Conservation (phyloP, 2,329 filamentous ascomycete species). For the Botryotinia narcissicola region DNA sequence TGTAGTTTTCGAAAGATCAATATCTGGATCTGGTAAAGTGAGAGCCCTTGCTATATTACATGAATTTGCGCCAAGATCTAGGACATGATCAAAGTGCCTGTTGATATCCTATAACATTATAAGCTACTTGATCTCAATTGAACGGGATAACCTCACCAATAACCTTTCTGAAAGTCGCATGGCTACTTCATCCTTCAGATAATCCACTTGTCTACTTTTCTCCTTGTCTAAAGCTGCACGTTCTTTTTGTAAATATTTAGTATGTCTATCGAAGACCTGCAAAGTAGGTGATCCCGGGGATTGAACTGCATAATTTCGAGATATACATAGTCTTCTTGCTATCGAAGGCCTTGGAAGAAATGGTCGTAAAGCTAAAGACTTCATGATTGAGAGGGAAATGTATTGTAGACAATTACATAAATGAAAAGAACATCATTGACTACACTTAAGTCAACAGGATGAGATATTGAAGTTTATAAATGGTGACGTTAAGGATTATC, state of each 20-base stretch:
- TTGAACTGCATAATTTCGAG: slow-evolving; percentile 72
- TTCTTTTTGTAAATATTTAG: slow-evolving; percentile 91
- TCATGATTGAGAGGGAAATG: slow-evolving; percentile 28
- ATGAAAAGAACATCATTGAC: neutral
- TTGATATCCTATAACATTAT: slow-evolving; percentile 72
- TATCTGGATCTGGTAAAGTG: slow-evolving; percentile 66
- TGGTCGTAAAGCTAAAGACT: slow-evolving; percentile 28
- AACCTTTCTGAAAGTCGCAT: slow-evolving; percentile 79
- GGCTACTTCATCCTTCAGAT: slow-evolving; percentile 90
- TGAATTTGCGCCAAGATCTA: slow-evolving; percentile 93
- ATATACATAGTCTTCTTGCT: slow-evolving; percentile 25
- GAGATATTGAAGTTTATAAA: neutral
- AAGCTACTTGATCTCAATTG: slow-evolving; percentile 10
- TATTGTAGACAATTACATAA: neutral
- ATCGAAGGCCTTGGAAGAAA: slow-evolving; percentile 28
- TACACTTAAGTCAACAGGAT: neutral
- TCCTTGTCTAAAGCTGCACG: slow-evolving; percentile 70
- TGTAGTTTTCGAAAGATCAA: slow-evolving; percentile 49
- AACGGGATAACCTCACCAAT: slow-evolving; percentile 52
- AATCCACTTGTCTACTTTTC: slow-evolving; percentile 78
- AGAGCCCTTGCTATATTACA: slow-evolving; percentile 89
- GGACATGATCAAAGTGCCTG: slow-evolving; percentile 75
- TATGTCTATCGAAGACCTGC: slow-evolving; percentile 85
- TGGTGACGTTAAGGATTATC: slow-evolving; percentile 16
- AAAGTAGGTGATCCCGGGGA: slow-evolving; percentile 73